These are phyloP conservation scores for Schizosaccharomyces octosporus DNA, from an alignment of 805 yeast genomes.

Conservation along the genomic window DNA sequence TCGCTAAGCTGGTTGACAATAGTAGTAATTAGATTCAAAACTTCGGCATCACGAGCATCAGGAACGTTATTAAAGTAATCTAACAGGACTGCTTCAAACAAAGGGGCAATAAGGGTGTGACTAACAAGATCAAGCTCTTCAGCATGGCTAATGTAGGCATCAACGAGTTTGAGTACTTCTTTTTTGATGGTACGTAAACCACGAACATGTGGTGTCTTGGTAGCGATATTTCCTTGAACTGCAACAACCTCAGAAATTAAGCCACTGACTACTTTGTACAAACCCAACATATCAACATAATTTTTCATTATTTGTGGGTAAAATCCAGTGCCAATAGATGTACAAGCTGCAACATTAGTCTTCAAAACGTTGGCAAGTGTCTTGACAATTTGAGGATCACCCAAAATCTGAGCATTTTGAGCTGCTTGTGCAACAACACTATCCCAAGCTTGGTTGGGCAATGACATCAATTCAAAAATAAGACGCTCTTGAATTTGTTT, in stretches of 20 bases:
- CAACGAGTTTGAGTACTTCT: constrained; percentile 71
- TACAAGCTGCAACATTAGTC: constrained; percentile 85
- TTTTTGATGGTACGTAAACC: constrained; percentile 89
- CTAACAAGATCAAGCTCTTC: constrained; percentile 69
- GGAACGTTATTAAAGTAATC: constrained; percentile 79
- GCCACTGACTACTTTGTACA: constrained; percentile 68
- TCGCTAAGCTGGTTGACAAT: constrained; percentile 70
- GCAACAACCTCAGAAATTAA: constrained; percentile 67
- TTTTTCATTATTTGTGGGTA: constrained; percentile 68
- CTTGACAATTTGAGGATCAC: constrained; percentile 52
- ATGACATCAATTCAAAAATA: constrained; percentile 53
- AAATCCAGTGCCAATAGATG: constrained; percentile 81
- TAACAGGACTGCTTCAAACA: constrained; percentile 61
- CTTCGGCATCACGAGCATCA: constrained; percentile 95
- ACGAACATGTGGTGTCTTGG: constrained; percentile 84
- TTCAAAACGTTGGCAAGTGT: constrained; percentile 81
- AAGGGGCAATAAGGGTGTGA: constrained; percentile 54
- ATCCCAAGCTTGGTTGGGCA: constrained; percentile 88
- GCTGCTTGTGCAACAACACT: constrained; percentile 68
- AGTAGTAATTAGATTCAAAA: constrained; percentile 78
- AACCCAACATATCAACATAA: constrained; percentile 68
- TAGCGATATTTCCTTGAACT: constrained; percentile 61
- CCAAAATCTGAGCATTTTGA: constrained; percentile 52
- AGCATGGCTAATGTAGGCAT: constrained; percentile 68
- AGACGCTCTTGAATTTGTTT: constrained; percentile 44